Conservation (phyloP, 176 grass and related monocot species). For the Metroxylon sagu region DNA sequence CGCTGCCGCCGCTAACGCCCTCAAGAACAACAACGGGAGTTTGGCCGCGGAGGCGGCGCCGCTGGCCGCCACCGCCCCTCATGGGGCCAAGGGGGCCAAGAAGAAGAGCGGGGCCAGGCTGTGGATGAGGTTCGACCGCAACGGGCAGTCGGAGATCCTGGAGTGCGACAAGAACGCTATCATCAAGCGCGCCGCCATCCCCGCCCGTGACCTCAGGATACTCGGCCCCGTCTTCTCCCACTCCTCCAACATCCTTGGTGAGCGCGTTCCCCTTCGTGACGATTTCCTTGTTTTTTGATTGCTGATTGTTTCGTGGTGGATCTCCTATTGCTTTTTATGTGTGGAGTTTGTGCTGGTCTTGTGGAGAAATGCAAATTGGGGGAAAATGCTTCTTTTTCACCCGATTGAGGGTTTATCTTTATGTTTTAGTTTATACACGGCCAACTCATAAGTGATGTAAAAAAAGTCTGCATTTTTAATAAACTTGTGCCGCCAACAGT, state of each 20-base stretch:
- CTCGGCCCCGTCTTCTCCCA: conserved; percentile 88
- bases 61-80: not conserved
- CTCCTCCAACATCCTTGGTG: conserved; percentile 93
- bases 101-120: conserved; percentile 68
- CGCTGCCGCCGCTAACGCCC: not conserved
- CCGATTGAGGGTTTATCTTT: too few relatives aligned
- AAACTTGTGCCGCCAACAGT: too few relatives aligned
- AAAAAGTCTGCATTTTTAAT: too few relatives aligned
- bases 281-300: conserved; percentile 4
- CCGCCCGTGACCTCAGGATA: conserved; percentile 68
- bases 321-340: too few relatives aligned
- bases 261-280: conserved; percentile 5
- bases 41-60: not conserved
- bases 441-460: too few relatives aligned
- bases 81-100: conserved; percentile 27
- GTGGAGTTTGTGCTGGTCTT: too few relatives aligned
- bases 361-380: too few relatives aligned
- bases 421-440: too few relatives aligned
- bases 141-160: conserved; percentile 62
- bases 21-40: too few relatives aligned
- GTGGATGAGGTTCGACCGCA: conserved; percentile 76
- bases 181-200: conserved; percentile 56
- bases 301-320: not conserved
- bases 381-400: too few relatives aligned
- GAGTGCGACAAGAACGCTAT: conserved; percentile 83